Conservation (phyloP, 345 rosid genomes). For the Pistacia atlantica region DNA sequence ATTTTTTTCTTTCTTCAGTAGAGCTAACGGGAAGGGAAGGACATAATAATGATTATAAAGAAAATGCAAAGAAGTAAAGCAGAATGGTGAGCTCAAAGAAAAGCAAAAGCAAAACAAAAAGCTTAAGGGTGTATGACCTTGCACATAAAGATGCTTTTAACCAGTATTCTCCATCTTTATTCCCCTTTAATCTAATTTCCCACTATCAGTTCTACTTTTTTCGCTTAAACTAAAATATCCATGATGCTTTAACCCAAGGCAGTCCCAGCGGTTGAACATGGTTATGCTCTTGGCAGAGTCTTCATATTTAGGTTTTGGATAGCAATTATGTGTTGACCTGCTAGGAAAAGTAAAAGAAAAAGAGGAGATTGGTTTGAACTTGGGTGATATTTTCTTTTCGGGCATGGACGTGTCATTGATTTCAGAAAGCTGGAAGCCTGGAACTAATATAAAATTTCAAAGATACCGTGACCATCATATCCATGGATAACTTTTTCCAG, state of each 20-base stretch:
- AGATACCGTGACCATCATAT: background rate
- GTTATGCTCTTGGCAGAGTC: background rate
- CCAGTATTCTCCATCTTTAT: slow-evolving; percentile 38
- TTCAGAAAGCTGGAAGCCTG: background rate
- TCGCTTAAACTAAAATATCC: background rate
- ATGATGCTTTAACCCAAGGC: background rate
- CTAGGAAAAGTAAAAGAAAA: slow-evolving; percentile 7
- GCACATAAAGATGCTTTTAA: slow-evolving; percentile 39
- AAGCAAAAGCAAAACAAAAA: slow-evolving; percentile 26
- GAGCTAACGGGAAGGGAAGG: slow-evolving; percentile 2
- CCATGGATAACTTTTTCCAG: background rate
- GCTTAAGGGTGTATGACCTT: slow-evolving; percentile 34
- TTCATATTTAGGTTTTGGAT: background rate
- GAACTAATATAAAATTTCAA: background rate
- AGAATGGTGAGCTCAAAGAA: slow-evolving; percentile 22
- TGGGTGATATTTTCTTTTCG: background rate
- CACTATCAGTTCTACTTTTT: background rate
- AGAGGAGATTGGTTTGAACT: background rate
- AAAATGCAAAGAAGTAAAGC: slow-evolving; percentile 18
- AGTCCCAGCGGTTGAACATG: background rate
- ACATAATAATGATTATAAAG: slow-evolving; percentile 5
- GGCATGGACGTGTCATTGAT: background rate
- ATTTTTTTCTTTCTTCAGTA: slow-evolving; percentile 7
- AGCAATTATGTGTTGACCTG: slow-evolving; percentile 8
- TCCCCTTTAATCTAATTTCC: slow-evolving; percentile 31